Base-by-base conservation (phyloP, 108 stramenopile genomes). In the Schizochytrium sp. region DNA sequence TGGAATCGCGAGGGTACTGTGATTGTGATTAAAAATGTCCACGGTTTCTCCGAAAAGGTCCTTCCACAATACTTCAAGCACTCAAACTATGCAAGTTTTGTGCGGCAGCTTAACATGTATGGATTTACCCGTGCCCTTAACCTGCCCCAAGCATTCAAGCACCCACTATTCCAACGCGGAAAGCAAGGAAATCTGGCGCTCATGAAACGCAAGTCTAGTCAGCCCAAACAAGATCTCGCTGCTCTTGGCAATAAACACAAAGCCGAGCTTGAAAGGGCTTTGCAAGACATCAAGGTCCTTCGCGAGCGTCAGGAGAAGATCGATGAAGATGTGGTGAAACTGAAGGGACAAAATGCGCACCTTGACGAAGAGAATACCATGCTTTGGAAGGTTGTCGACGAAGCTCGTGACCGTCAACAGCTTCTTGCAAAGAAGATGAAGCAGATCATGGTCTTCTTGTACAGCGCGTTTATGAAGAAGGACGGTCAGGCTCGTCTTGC, bases 51-150 rank as follows among this genome's bases (percentile, higher is more conserved):
- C 1, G 56, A 42, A 57, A 57, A 72, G 87, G 87, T 89, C 0
- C 95, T 98, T 41, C 96, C 96, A 13, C 93, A 96, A 58, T 98
- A 93, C 72, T 98, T 98, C 95, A 98, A 98, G 92, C 97, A 98
- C 93, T 96, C 95, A 88, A 97, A 98, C 94, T 97, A 96, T 90
- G 91, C 92, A 15, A 94, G 93, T 49, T 98, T 98, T 88, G 97
- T 98, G 15, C 95, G 97, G 1, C 97, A 98, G 87, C 93, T 98
- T 61, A 98, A 98, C 91, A 96, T 98, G 89, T 98, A 97, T 72
- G 96, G 95, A 28, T 92, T 90, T 61, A 55, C 76, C n/a, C 76
- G 90, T n/a, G 57, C 72, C 13, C 44, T 1, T 40, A 8, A 56
- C 76, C 2, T 87, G 7, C 44, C 40, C 2, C 91, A 92, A 15